These are phyloP conservation scores for Purshia tridentata DNA, from an alignment of 306 rosid species.

Conservation along the genomic window DNA sequence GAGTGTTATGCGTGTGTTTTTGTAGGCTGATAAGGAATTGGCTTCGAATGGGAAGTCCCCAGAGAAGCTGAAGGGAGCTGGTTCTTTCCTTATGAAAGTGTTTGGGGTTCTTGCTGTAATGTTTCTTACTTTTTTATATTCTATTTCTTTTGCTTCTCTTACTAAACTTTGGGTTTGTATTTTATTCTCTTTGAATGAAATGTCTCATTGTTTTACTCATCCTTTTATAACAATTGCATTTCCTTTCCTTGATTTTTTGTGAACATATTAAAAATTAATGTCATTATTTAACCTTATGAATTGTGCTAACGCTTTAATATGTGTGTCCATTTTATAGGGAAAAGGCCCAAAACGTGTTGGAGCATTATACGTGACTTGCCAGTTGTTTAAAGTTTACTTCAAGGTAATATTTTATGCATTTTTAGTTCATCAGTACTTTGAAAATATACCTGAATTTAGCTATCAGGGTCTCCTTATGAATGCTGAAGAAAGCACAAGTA, in stretches of 20 bases:
- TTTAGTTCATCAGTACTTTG: neutral
- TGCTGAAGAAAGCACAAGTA: slow-evolving; percentile 9
- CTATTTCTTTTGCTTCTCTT: neutral
- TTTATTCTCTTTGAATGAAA: no score
- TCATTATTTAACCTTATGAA: neutral
- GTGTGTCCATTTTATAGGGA: slow-evolving; percentile 51
- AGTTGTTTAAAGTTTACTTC: slow-evolving; percentile 88
- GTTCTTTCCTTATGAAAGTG: slow-evolving; percentile 94
- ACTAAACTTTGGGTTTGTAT: neutral
- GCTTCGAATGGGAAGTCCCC: slow-evolving; percentile 79
- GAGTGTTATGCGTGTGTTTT: neutral
- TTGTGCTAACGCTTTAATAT: slow-evolving; percentile 25
- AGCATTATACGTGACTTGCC: slow-evolving; percentile 89
- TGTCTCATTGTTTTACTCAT: neutral
- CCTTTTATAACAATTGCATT: neutral
- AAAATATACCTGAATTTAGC: neutral
- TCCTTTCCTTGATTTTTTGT: neutral
- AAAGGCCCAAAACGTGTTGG: slow-evolving; percentile 97
- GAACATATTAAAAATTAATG: neutral
- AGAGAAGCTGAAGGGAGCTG: slow-evolving; percentile 93
- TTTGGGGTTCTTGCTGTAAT: slow-evolving; percentile 91
- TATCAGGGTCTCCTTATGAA: neutral
- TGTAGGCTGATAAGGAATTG: slow-evolving; percentile 79
- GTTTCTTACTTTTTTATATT: neutral
- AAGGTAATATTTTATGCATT: slow-evolving; percentile 49